Evolutionary conservation across 2,329 filamentous ascomycete species (phyloP), one percentile per base, ranked within the genome.

Genomic region (Sporothrix variecibatus): DNA sequence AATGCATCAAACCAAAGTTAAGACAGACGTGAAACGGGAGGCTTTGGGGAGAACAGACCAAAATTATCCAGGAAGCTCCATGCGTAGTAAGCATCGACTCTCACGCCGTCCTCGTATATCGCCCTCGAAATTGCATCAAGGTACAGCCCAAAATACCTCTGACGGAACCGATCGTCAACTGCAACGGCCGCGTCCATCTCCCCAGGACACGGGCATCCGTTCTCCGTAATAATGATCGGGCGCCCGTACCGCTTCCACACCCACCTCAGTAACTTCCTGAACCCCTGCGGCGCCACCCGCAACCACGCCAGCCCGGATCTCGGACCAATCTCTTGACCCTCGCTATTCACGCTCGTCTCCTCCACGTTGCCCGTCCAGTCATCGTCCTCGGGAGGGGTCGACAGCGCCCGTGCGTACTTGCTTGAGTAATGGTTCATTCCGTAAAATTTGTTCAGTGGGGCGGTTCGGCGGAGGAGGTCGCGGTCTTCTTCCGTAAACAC

Each of bases 381-480:
- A 70, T 92, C 87, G 3, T 85, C 84, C 1, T 88, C 86, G 0
- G 93, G 84, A 58, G 87, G 84, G 8, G 86, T 87, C 6, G 88
- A 86, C 79, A 90, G 89, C 83, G 94, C 91, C 81, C 90, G 91
- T 83, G 96, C 91, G 84, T 93, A 97, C 86, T 95, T 93, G 79
- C 93, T 92, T 64, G 93, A 94, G 86, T 97, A 97, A 86, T 94
- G 92, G 86, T 97, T 96, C 93, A 95, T 95, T 81, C 93, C 94
- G 82, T 96, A 97, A 83, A 96, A 97, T 85, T 96, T 94, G 26
- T 62, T 62, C 81, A 43, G 31, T 8, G 95, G 95, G 80, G 91
- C 94, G 23, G 93, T 62, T 20, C 31, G 93, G 79, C 92, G 87
- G 60, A 97, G 89, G n/a, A 95, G 85, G 1, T 88, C 89, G 23